A percentile compares a stretch with the other conserved stretches of the same genome.
Conservation (phyloP, 1,139 yeast genomes). For the Diutina catenulata region DNA sequence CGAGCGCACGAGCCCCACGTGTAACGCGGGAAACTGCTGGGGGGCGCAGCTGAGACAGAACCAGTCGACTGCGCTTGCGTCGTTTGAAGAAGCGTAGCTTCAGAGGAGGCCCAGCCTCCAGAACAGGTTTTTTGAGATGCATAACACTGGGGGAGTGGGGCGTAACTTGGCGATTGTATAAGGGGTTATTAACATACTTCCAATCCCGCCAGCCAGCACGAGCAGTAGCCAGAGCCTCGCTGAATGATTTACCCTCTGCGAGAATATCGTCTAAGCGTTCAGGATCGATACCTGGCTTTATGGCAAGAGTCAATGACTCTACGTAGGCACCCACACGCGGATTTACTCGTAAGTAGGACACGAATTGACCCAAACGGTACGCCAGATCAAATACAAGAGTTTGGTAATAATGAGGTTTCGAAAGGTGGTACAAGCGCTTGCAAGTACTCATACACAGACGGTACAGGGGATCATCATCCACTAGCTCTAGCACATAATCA, state of each 20-base stretch:
- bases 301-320: constrained; percentile 44
- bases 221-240: constrained; percentile 11
- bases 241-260: constrained; percentile 7
- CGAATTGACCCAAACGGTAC: constrained; percentile 68
- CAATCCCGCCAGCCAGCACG: constrained; percentile 85
- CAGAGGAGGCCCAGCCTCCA: neutral
- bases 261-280: neutral
- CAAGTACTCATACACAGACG: constrained; percentile 36
- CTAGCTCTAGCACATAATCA: constrained; percentile 17
- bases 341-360: constrained; percentile 47
- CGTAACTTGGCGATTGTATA: constrained; percentile 43
- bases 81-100: constrained; percentile 1
- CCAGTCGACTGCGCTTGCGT: constrained; percentile 3
- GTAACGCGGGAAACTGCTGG: too few relatives aligned
- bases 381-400: constrained; percentile 51
- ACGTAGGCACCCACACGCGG: constrained; percentile 46
- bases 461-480: constrained; percentile 18
- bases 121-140: neutral
- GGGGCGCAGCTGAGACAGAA: too few relatives aligned
- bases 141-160: constrained; percentile 10
- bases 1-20: too few relatives aligned
- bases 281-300: constrained; percentile 23
- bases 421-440: constrained; percentile 36
- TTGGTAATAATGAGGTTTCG: constrained; percentile 43
- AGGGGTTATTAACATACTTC: constrained; percentile 63